Conservation (phyloP, 1,284 basidiomycete species). For the Moesziomyces antarcticus region DNA sequence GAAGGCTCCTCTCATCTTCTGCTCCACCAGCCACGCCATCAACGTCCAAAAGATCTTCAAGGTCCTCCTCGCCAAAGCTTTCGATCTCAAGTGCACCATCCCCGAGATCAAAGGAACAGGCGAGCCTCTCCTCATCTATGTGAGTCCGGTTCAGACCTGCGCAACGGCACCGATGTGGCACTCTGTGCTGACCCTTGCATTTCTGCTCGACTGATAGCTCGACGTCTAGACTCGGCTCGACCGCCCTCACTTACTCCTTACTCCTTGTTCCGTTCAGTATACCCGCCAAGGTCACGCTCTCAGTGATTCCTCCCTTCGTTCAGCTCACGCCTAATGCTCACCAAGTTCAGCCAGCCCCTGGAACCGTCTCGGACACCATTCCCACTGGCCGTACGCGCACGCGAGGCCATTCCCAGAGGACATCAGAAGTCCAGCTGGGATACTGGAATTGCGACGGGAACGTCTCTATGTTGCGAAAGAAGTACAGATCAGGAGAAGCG, state of each 20-base stretch:
- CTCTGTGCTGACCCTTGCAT: neutral
- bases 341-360: neutral
- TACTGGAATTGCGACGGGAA: no score
- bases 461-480: no score
- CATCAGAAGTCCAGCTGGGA: neutral
- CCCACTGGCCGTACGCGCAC: neutral
- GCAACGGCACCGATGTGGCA: neutral
- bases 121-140: conserved; percentile 59
- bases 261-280: neutral
- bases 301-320: neutral
- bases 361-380: neutral
- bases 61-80: conserved; percentile 72
- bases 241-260: neutral
- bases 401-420: neutral
- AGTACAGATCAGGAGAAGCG: no score
- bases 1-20: conserved; percentile 98
- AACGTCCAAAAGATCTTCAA: conserved; percentile 86
- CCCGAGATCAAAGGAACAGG: conserved; percentile 58
- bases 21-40: conserved; percentile 95
- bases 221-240: conserved; percentile 9
- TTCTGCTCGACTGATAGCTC: conserved; percentile 2
- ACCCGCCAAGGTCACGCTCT: neutral
- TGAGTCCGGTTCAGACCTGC: conserved; percentile 9
- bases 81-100: conserved; percentile 62
- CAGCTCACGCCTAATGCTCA: no score